Evolutionary conservation across 768 basidiomycete species (phyloP), one percentile per base, ranked within the genome.

Genomic region (Lactifluus pinguis): DNA sequence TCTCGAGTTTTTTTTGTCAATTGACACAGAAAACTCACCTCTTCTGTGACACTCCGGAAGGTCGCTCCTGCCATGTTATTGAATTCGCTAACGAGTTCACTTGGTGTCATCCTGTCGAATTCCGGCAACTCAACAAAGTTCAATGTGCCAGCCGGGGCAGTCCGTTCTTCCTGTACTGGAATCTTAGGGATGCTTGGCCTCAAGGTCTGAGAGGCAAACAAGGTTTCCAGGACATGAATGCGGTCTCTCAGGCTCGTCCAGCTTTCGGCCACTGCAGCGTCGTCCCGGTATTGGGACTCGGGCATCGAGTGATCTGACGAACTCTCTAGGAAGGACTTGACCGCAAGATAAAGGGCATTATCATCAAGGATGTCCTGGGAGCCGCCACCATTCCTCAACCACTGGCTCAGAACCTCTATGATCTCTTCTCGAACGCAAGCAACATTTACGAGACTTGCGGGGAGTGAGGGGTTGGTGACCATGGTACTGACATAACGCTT

Each of bases 291-390:
- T 48, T 55, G 63, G 3, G 55, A 56, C 5, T 79, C 77, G 49
- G 75, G 77, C 17, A 83, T 71, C 45, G 73, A 70, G 66, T 85
- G 84, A 63, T 85, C 83, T 30, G 79, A 68, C 0, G 79, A 67
- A 60, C 72, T 78, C 53, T 81, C 76, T 60, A 92, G 74, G 73
- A 92, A 93, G 1, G 77, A 62, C 59, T 74, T 74, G 30, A 90
- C 69, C 19, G 80, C 77, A n/a, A 74, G 74, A 69, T 79, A 83
- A 39, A 93, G 77, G 61, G 84, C 81, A 2, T 69, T 67, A 51
- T 92, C 87, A 64, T 92, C 90, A 32, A 93, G 74, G 44, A 83
- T 76, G 65, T 93, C 91, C 67, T 90, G 86, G 8, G 87, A 82
- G 36, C 91, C 91, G 7, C 86, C 85, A 4, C 91, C 91, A 15